These are phyloP conservation scores for Aciculosporium take DNA, from an alignment of 2,329 filamentous ascomycete species.

Conservation along the genomic window DNA sequence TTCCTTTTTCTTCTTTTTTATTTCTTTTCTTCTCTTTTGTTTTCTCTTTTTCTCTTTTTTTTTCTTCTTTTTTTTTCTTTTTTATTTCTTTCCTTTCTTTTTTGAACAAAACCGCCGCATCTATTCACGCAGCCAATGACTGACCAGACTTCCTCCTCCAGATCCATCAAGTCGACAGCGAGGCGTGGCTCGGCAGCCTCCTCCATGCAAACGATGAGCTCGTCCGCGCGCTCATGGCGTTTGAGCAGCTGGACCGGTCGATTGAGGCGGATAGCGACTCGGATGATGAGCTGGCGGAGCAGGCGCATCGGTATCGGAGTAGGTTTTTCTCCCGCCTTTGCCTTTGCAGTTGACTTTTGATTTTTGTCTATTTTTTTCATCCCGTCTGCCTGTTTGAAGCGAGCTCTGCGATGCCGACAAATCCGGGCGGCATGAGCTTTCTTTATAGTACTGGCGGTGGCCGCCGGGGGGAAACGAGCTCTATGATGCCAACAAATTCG, in stretches of 20 bases:
- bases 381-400: no score
- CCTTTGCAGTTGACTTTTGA: no score
- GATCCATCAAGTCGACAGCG: conserved; percentile 82
- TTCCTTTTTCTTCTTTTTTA: background rate
- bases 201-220: conserved; percentile 92
- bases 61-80: background rate
- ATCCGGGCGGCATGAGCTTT: no score
- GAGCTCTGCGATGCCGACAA: no score
- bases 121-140: no score
- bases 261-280: conserved; percentile 63
- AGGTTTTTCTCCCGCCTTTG: conserved; percentile 7
- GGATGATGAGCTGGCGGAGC: conserved; percentile 52
- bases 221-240: conserved; percentile 85
- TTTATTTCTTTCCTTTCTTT: background rate
- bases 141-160: no score
- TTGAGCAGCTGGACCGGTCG: conserved; percentile 80
- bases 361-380: no score
- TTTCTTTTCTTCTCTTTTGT: no score
- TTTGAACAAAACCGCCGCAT: no score
- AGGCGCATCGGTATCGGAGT: conserved; percentile 51
- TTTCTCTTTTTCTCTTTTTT: background rate
- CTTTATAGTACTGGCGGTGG: no score
- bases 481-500: no score
- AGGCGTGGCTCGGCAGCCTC: conserved; percentile 81
- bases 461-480: no score